These are phyloP conservation scores for Septoria linicola DNA, from an alignment of 2,329 filamentous ascomycete species.

Conservation along the genomic window DNA sequence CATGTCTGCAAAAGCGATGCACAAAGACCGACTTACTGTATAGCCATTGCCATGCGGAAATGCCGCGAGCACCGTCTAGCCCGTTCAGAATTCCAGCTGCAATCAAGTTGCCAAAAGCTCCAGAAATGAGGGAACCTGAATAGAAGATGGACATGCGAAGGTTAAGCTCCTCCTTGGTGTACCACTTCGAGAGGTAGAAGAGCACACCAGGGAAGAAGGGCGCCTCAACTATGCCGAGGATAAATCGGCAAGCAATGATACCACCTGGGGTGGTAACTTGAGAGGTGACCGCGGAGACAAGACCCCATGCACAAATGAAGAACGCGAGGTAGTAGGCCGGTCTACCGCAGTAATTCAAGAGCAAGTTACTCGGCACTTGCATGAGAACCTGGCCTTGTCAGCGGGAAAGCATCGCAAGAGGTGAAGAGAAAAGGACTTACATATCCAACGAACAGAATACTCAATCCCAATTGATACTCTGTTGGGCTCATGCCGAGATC, in stretches of 20 bases:
- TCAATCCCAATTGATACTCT: constrained; percentile 60
- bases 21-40: neutral
- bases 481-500: constrained; percentile 58
- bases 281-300: constrained; percentile 57
- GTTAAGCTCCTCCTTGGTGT: constrained; percentile 66
- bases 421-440: no score
- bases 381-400: constrained; percentile 31
- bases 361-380: constrained; percentile 63
- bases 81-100: constrained; percentile 63
- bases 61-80: constrained; percentile 58
- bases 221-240: constrained; percentile 64
- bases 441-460: constrained; percentile 62
- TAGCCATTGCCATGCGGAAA: constrained; percentile 56
- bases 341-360: constrained; percentile 65
- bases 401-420: neutral
- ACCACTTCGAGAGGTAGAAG: constrained; percentile 66
- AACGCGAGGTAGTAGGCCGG: constrained; percentile 68
- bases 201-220: constrained; percentile 49
- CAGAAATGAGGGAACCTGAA: constrained; percentile 66
- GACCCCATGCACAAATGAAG: constrained; percentile 73
- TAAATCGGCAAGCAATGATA: constrained; percentile 47
- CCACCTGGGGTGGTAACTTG: constrained; percentile 31
- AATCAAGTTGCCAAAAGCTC: constrained; percentile 67
- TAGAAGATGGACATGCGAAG: constrained; percentile 66
- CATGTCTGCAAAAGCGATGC: no score